A percentile compares a stretch with the other conserved stretches of the same genome.
Evolutionary conservation across 2,329 filamentous ascomycete species (phyloP).

Genomic region (Diaporthe longicolla): DNA sequence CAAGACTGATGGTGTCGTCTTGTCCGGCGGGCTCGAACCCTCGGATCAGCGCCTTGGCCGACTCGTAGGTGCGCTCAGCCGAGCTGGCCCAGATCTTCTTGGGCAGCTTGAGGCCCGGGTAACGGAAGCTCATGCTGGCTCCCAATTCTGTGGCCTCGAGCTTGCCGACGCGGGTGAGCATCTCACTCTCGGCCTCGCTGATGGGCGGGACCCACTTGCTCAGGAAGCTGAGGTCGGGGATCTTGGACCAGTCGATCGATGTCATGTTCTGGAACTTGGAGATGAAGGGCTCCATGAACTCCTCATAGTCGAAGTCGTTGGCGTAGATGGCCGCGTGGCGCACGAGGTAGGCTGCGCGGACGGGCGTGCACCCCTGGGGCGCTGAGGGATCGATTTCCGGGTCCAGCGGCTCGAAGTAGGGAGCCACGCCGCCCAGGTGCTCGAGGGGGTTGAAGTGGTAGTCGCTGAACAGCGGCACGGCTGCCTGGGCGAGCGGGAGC

Average conservation of each 20-base stretch:
- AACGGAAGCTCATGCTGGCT: constrained; percentile 70
- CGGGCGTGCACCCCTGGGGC: constrained; percentile 65
- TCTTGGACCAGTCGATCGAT: constrained; percentile 67
- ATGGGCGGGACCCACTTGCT: constrained; percentile 69
- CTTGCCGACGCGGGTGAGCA: constrained; percentile 73
- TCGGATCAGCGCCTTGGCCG: constrained; percentile 69
- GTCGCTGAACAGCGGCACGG: constrained; percentile 56
- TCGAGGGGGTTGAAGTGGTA: constrained; percentile 68
- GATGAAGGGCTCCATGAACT: constrained; percentile 69
- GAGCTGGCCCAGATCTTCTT: constrained; percentile 73
- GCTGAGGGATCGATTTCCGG: constrained; percentile 59
- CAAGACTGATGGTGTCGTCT: constrained; percentile 67
- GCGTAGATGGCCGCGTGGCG: constrained; percentile 74
- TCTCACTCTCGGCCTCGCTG: constrained; percentile 68
- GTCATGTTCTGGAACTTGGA: constrained; percentile 72
- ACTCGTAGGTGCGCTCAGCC: constrained; percentile 72
- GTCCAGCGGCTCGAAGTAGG: constrained; percentile 70
- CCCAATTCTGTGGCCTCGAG: constrained; percentile 73
- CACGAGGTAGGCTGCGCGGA: constrained; percentile 67
- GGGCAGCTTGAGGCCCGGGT: constrained; percentile 67
- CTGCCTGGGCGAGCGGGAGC: constrained; percentile 25
- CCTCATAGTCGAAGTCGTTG: constrained; percentile 71
- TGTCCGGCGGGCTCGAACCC: constrained; percentile 63
- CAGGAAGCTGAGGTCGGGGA: constrained; percentile 70
- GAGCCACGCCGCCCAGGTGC: constrained; percentile 68